Conservation (phyloP, 1,284 basidiomycete genomes). For the Trichosporon coremiiforme region DNA sequence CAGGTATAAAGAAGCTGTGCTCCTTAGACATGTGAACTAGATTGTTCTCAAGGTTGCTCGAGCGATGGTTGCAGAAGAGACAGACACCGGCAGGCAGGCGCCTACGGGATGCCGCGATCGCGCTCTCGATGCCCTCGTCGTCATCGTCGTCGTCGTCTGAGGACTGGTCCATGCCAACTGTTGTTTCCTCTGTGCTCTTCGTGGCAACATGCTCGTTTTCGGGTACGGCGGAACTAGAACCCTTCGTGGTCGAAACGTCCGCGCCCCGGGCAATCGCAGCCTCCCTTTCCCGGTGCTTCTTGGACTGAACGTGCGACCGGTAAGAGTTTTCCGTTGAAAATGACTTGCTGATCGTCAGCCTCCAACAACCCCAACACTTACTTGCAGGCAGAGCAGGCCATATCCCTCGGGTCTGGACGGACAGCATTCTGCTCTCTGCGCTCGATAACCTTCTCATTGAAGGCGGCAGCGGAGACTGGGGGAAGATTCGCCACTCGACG, state of each 20-base stretch:
- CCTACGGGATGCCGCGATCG: constrained; percentile 73
- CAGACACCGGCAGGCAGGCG: constrained; percentile 67
- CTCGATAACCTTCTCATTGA: constrained; percentile 89
- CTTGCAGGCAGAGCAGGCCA: constrained; percentile 80
- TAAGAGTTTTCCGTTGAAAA: constrained; percentile 91
- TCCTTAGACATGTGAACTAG: constrained; percentile 81
- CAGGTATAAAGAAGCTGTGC: constrained; percentile 97
- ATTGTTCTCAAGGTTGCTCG: constrained; percentile 66
- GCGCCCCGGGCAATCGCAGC: constrained; percentile 37
- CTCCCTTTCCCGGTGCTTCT: constrained; percentile 84
- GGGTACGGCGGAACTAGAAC: neutral
- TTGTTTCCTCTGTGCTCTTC: constrained; percentile 26
- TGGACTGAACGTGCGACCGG: constrained; percentile 81
- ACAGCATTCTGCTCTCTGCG: constrained; percentile 72
- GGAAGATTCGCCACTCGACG: constrained; percentile 88
- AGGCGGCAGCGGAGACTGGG: constrained; percentile 75
- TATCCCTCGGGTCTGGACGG: constrained; percentile 65
- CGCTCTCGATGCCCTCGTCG: constrained; percentile 67
- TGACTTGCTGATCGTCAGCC: constrained; percentile 66
- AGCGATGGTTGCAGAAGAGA: constrained; percentile 76
- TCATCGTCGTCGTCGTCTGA: constrained; percentile 31
- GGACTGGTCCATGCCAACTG: constrained; percentile 57
- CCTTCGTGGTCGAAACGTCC: neutral
- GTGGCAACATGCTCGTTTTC: neutral
- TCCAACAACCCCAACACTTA: constrained; percentile 50